These are phyloP conservation scores for Cynanchum wilfordii DNA, from an alignment of 257 asterid genomes.

Conservation along the genomic window DNA sequence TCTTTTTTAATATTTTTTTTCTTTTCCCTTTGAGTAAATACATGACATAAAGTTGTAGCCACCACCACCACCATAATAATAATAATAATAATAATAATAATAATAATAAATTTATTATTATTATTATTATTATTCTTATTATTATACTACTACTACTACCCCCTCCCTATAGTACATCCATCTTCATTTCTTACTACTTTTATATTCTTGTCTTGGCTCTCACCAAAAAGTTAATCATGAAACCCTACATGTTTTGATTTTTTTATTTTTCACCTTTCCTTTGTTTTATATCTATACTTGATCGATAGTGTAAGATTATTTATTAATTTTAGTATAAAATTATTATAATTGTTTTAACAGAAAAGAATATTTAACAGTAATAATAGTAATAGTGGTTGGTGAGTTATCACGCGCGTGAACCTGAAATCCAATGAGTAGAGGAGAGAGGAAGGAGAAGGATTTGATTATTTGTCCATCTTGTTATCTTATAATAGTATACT, in stretches of 20 bases:
- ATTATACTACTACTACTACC: not conserved
- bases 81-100: slow-evolving; percentile 16
- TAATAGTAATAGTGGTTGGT: too few relatives aligned
- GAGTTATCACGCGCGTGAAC: too few relatives aligned
- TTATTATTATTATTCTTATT: too few relatives aligned
- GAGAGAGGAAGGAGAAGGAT: not conserved
- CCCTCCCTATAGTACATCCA: slow-evolving; percentile 10
- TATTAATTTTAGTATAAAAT: too few relatives aligned
- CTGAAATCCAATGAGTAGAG: not conserved
- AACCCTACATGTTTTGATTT: not conserved
- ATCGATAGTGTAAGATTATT: not conserved
- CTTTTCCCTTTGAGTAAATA: slow-evolving; percentile 27
- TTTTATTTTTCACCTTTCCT: slow-evolving; percentile 24
- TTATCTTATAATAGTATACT: not conserved
- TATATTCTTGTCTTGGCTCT: slow-evolving; percentile 26
- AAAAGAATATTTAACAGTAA: too few relatives aligned
- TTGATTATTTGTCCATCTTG: not conserved
- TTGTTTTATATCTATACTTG: slow-evolving; percentile 1
- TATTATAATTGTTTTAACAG: too few relatives aligned
- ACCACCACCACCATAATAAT: slow-evolving; percentile 5
- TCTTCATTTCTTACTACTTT: slow-evolving; percentile 23
- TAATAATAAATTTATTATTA: slow-evolving; percentile 15
- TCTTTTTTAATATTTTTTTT: too few relatives aligned
- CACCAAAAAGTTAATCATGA: slow-evolving; percentile 21
- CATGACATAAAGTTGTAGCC: slow-evolving; percentile 37